A percentile compares a stretch with the other conserved stretches of the same genome.
Conservation (phyloP, 345 rosid genomes). For the Heritiera littoralis region DNA sequence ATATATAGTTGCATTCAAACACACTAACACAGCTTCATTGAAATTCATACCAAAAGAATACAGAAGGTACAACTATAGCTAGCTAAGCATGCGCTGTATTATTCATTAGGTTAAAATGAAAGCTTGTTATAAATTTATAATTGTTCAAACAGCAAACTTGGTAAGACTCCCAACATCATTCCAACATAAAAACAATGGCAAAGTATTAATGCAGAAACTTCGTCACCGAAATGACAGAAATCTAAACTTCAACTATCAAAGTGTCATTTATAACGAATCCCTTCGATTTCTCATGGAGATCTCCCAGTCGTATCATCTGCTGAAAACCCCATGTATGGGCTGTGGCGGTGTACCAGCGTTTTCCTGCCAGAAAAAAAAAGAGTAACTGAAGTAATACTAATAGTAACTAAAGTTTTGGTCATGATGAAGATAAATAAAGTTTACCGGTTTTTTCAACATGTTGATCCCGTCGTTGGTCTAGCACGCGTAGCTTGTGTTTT, state of each 20-base stretch:
- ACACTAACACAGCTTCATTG: too few relatives aligned
- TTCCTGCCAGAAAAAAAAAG: neutral
- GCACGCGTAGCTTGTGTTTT: neutral
- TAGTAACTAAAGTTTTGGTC: neutral
- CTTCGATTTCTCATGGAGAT: constrained; percentile 22
- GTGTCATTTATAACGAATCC: constrained; percentile 41
- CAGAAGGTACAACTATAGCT: too few relatives aligned
- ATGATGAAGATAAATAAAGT: neutral
- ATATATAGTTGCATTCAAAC: too few relatives aligned
- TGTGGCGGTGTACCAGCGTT: neutral
- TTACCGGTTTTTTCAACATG: neutral
- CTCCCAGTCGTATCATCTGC: constrained; percentile 16
- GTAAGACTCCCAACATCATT: neutral
- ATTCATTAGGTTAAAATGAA: neutral
- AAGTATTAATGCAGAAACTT: neutral
- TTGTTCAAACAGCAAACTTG: neutral
- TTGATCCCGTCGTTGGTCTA: neutral
- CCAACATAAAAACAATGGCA: neutral
- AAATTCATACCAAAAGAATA: too few relatives aligned
- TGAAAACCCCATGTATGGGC: neutral
- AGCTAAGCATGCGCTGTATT: neutral
- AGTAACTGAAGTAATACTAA: too few relatives aligned
- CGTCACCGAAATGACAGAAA: constrained; percentile 20
- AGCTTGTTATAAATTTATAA: neutral
- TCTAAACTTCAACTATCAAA: constrained; percentile 37